These are phyloP conservation scores for Aurantiochytrium sp. DNA, from an alignment of 108 stramenopile species.

Conservation along the genomic window DNA sequence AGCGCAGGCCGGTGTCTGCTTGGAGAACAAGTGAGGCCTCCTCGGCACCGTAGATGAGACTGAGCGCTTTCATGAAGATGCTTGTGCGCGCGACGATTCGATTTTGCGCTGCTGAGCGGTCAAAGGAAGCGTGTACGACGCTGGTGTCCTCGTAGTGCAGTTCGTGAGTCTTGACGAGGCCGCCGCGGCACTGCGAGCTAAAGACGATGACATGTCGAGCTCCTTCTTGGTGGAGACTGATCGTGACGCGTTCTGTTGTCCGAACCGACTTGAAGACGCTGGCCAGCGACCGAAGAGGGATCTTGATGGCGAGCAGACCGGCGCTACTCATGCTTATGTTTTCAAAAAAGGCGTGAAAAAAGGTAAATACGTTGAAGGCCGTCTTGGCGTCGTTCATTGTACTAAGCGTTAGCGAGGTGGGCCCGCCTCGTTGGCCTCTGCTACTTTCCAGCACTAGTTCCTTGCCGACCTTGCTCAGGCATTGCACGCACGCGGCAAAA, in stretches of 20 bases:
- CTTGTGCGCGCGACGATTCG: not conserved
- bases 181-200: not conserved
- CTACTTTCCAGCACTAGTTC: not conserved
- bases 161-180: not conserved
- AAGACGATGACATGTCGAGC: not conserved
- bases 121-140: not conserved
- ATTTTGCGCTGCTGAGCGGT: not conserved
- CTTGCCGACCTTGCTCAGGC: not conserved
- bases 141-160: constrained; percentile 8
- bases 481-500: not conserved
- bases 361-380: not conserved
- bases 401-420: not conserved
- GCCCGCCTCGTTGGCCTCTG: not conserved
- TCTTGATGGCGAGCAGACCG: not conserved
- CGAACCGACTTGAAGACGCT: not conserved
- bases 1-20: not conserved
- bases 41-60: not conserved
- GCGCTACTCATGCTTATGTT: not conserved
- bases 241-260: not conserved
- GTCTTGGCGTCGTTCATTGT: constrained; percentile 18
- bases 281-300: not conserved
- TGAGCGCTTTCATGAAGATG: not conserved
- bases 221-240: not conserved
- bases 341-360: not conserved
- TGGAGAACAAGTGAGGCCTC: not conserved